These are phyloP conservation scores for Chaetomium strumarium DNA, from an alignment of 2,329 filamentous ascomycete genomes.

Conservation along the genomic window DNA sequence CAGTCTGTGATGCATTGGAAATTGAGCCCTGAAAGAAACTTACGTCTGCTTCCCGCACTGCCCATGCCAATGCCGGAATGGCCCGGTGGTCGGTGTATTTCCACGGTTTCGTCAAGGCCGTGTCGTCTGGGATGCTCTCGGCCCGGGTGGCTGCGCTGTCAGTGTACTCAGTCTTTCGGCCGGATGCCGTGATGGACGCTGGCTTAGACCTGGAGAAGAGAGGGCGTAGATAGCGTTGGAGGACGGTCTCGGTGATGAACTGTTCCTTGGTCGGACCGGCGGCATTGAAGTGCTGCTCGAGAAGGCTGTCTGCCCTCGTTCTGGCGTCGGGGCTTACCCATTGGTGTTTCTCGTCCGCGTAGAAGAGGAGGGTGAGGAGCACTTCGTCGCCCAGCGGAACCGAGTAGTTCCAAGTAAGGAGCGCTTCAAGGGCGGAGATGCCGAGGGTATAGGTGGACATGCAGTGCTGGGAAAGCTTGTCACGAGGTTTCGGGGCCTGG, in stretches of 20 bases:
- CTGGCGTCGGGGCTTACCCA: constrained; percentile 30
- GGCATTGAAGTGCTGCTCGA: constrained; percentile 29
- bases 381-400: constrained; percentile 21
- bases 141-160: constrained; percentile 33
- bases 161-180: constrained; percentile 47
- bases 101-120: constrained; percentile 51
- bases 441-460: constrained; percentile 14
- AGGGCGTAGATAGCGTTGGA: constrained; percentile 59
- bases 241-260: constrained; percentile 51
- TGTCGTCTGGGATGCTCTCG: constrained; percentile 32
- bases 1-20: not conserved
- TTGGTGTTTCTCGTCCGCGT: constrained; percentile 25
- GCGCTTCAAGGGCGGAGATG: constrained; percentile 15
- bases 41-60: constrained; percentile 46
- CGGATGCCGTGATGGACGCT: constrained; percentile 48
- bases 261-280: constrained; percentile 8
- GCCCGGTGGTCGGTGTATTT: constrained; percentile 48
- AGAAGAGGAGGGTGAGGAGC: constrained; percentile 32
- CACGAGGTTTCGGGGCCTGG: constrained; percentile 6
- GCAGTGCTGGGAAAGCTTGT: constrained; percentile 6
- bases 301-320: constrained; percentile 28
- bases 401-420: not conserved
- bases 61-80: constrained; percentile 57
- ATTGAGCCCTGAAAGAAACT: constrained; percentile 22
- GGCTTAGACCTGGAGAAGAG: constrained; percentile 57